These are phyloP conservation scores for Zymoseptoria brevis DNA, from an alignment of 2,329 filamentous ascomycete species.

Conservation along the genomic window DNA sequence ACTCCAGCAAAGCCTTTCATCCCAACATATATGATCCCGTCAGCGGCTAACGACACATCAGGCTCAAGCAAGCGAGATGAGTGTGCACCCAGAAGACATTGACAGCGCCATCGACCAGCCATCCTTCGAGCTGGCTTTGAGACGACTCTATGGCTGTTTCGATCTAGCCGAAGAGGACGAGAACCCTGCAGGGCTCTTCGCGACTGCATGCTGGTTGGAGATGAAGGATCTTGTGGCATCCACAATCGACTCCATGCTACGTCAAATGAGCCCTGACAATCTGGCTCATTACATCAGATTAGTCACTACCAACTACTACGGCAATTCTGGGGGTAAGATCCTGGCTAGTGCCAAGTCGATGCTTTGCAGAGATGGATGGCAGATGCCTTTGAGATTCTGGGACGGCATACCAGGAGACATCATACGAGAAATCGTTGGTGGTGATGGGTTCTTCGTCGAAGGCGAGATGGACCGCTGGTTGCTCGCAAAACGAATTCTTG, in stretches of 20 bases:
- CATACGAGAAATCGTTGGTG: conserved; percentile 50
- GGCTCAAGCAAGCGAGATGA: conserved; percentile 45
- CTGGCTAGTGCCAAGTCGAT: conserved; percentile 51
- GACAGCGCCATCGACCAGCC: conserved; percentile 46
- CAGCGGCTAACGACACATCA: conserved; percentile 30
- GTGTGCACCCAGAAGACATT: conserved; percentile 46
- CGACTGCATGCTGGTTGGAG: conserved; percentile 51
- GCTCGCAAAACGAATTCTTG: conserved; percentile 46
- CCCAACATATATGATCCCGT: neutral
- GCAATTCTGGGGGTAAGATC: conserved; percentile 47
- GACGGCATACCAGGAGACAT: conserved; percentile 51
- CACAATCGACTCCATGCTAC: conserved; percentile 47
- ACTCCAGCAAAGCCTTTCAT: neutral
- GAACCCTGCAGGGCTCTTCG: conserved; percentile 48
- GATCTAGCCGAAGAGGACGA: conserved; percentile 43
- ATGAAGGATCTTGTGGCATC: conserved; percentile 49
- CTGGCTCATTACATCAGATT: conserved; percentile 45
- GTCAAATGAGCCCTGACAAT: conserved; percentile 46
- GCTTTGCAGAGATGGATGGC: conserved; percentile 50
- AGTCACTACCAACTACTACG: conserved; percentile 50
- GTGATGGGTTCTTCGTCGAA: conserved; percentile 51
- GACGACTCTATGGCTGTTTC: conserved; percentile 46
- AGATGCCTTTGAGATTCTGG: conserved; percentile 49
- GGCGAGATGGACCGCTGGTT: conserved; percentile 53
- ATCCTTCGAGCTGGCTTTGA: conserved; percentile 48